Evolutionary conservation across 257 asterid species (phyloP).

Genomic region (Echium plantagineum): DNA sequence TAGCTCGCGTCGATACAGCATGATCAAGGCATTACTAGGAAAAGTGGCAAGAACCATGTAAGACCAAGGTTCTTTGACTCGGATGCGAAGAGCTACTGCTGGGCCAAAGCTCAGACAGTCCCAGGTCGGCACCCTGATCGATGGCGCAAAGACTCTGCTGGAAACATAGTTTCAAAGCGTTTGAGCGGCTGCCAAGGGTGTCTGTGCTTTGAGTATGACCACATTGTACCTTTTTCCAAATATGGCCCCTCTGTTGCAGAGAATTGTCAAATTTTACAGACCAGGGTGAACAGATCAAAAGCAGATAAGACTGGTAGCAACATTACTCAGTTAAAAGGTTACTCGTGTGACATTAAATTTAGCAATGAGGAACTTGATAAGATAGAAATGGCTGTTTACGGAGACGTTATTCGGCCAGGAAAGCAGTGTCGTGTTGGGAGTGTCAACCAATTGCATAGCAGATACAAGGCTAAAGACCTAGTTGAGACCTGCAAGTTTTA

Average conservation of each 20-base stretch:
- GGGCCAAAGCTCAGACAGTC: constrained; percentile 56
- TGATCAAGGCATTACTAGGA: constrained; percentile 14
- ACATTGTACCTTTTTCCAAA: constrained; percentile 60
- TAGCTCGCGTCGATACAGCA: constrained; percentile 22
- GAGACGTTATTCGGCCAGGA: constrained; percentile 43
- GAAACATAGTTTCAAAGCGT: constrained; percentile 56
- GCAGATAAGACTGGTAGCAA: constrained; percentile 40
- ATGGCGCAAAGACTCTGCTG: constrained; percentile 80
- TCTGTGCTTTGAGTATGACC: constrained; percentile 71
- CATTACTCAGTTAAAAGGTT: constrained; percentile 43
- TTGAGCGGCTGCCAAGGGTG: constrained; percentile 68
- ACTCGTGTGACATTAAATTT: constrained; percentile 56
- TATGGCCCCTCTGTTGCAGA: constrained; percentile 60
- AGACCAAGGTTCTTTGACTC: constrained; percentile 52
- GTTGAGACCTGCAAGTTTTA: constrained; percentile 30
- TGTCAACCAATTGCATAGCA: constrained; percentile 27
- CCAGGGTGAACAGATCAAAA: constrained; percentile 73
- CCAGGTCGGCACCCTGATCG: constrained; percentile 74
- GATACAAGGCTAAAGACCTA: constrained; percentile 31
- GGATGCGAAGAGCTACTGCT: constrained; percentile 45
- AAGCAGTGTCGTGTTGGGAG: constrained; percentile 41
- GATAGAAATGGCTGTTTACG: constrained; percentile 69
- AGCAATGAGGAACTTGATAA: constrained; percentile 44
- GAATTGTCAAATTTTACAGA: constrained; percentile 82
- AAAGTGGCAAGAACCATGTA: constrained; percentile 23